A percentile compares a stretch with the other conserved stretches of the same genome.
Conservation (phyloP, 2,329 filamentous ascomycete species). For the Botrytis squamosa region DNA sequence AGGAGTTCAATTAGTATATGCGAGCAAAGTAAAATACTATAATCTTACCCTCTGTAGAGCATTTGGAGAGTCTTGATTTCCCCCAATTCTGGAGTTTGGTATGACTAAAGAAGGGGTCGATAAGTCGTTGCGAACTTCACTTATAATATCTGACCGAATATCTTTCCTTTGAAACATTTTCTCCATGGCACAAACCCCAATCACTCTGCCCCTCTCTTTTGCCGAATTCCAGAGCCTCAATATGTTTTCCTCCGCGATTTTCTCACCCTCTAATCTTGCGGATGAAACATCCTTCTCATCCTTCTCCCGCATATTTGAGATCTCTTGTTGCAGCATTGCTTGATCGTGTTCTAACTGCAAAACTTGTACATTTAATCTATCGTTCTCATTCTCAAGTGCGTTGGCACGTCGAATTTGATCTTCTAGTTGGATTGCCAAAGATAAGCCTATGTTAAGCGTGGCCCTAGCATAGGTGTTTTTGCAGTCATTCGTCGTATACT, state of each 20-base stretch:
- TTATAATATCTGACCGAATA: background rate
- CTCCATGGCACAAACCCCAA: background rate
- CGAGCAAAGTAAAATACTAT: too few relatives aligned
- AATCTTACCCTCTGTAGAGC: background rate
- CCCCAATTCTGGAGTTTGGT: too few relatives aligned
- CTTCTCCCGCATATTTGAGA: background rate
- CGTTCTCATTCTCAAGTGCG: background rate
- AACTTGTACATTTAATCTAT: background rate
- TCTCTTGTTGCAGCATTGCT: background rate
- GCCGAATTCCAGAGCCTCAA: background rate
- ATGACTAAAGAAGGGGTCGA: background rate
- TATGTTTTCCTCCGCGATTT: background rate
- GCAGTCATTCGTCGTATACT: background rate
- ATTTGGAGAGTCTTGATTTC: background rate
- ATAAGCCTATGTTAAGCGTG: background rate
- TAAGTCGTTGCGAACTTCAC: rapidly evolving
- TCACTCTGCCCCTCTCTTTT: background rate
- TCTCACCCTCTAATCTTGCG: background rate
- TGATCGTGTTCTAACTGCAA: background rate
- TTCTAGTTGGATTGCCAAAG: background rate
- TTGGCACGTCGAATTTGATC: background rate
- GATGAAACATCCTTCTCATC: background rate
- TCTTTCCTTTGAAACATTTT: background rate
- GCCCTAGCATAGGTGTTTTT: background rate
- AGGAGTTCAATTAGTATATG: background rate